Conservation (phyloP, 2,329 filamentous ascomycete species). For the Stachybotrys elegans region DNA sequence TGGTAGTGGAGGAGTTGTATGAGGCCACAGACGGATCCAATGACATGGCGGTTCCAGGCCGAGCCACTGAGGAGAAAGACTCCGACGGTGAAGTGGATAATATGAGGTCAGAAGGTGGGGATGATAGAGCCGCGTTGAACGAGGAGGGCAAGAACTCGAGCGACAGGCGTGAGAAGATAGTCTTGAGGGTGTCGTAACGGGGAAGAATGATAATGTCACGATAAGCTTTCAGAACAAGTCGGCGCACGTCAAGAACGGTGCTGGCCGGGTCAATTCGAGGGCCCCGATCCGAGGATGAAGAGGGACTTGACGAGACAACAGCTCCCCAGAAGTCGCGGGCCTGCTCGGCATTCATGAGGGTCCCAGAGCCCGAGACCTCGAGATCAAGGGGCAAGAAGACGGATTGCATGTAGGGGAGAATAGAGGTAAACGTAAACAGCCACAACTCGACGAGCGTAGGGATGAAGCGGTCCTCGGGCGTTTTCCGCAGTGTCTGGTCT, state of each 20-base stretch:
- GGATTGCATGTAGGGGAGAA: slow-evolving; percentile 90
- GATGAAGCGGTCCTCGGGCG: slow-evolving; percentile 83
- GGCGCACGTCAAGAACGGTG: slow-evolving; percentile 72
- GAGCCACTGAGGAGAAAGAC: slow-evolving; percentile 38
- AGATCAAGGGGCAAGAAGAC: slow-evolving; percentile 91
- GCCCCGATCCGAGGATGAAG: slow-evolving; percentile 23
- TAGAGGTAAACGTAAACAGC: slow-evolving; percentile 85
- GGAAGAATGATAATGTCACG: slow-evolving; percentile 85
- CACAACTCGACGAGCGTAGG: slow-evolving; percentile 88
- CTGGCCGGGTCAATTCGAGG: slow-evolving; percentile 42
- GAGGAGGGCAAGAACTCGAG: slow-evolving; percentile 67
- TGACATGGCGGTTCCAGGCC: slow-evolving; percentile 70
- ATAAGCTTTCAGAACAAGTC: slow-evolving; percentile 81
- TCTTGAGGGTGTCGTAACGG: slow-evolving; percentile 81
- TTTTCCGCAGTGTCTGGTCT: slow-evolving; percentile 73
- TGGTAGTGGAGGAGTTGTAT: slow-evolving; percentile 75
- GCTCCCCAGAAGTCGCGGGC: slow-evolving; percentile 89
- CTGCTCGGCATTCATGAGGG: slow-evolving; percentile 71
- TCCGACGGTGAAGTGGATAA: slow-evolving; percentile 48
- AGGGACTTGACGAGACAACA: slow-evolving; percentile 40
- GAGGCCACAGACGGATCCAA: slow-evolving; percentile 71
- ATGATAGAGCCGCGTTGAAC: slow-evolving; percentile 48
- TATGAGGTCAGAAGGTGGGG: slow-evolving; percentile 45
- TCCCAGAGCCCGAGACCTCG: slow-evolving; percentile 82
- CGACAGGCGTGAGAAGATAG: slow-evolving; percentile 82